These are phyloP conservation scores for Aquilaria sinensis DNA, from an alignment of 345 rosid genomes.

Conservation along the genomic window DNA sequence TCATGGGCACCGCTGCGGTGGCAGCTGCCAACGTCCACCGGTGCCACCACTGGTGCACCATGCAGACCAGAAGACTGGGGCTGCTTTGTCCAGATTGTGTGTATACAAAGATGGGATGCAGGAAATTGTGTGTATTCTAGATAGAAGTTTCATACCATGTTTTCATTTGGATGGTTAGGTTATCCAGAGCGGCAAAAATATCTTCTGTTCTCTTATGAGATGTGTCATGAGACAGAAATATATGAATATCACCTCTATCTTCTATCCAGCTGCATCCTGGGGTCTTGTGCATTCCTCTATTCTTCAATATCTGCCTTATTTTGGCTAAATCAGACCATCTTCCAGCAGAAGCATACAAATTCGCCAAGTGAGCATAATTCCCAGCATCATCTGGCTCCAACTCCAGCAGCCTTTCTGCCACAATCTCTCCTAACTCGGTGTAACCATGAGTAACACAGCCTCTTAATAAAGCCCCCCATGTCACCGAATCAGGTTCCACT, in stretches of 20 bases:
- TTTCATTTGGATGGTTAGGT: slow-evolving; percentile 37
- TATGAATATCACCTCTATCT: slow-evolving; percentile 29
- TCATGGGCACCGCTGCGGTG: too few relatives aligned
- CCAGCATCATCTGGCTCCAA: slow-evolving; percentile 41
- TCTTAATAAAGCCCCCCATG: slow-evolving; percentile 45
- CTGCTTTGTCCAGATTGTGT: too few relatives aligned
- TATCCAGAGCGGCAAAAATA: slow-evolving; percentile 36
- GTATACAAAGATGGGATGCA: not conserved
- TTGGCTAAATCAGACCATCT: slow-evolving; percentile 40
- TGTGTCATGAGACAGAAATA: slow-evolving; percentile 39
- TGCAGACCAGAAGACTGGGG: too few relatives aligned
- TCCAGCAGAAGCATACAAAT: slow-evolving; percentile 46
- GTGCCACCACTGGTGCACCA: too few relatives aligned
- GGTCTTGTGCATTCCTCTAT: slow-evolving; percentile 33
- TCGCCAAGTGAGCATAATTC: slow-evolving; percentile 39
- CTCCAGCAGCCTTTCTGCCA: slow-evolving; percentile 34
- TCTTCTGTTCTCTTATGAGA: slow-evolving; percentile 36
- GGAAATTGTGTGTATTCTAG: slow-evolving; percentile 1
- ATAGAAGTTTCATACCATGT: slow-evolving; percentile 4
- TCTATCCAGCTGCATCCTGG: slow-evolving; percentile 60
- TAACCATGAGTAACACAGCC: slow-evolving; percentile 42
- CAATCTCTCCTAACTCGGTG: slow-evolving; percentile 40
- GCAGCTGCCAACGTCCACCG: too few relatives aligned
- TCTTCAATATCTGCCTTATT: slow-evolving; percentile 31
- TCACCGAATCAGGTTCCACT: slow-evolving; percentile 40